A percentile compares a stretch with the other conserved stretches of the same genome.
Conservation (phyloP, 768 basidiomycete species). For the Lentinula boryana region DNA sequence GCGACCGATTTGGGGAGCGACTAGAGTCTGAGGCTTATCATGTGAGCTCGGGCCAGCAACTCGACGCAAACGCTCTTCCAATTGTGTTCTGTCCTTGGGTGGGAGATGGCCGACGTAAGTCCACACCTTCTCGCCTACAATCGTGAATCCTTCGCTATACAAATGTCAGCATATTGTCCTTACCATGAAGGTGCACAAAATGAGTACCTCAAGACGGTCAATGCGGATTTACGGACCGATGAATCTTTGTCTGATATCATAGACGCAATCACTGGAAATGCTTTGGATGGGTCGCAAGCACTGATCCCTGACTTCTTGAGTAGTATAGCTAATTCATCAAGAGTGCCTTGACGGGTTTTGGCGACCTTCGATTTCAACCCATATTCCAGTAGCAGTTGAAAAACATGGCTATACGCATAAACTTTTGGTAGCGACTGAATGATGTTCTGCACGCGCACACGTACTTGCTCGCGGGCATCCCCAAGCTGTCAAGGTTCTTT, state of each 20-base stretch:
- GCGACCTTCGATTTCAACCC: conserved; percentile 88
- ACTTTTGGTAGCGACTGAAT: conserved; percentile 83
- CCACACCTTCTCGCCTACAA: conserved; percentile 87
- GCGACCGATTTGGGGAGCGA: conserved; percentile 49
- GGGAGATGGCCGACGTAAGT: conserved; percentile 66
- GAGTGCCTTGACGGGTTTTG: conserved; percentile 81
- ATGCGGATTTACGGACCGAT: conserved; percentile 80
- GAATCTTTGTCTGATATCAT: conserved; percentile 90
- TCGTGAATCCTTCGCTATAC: conserved; percentile 69
- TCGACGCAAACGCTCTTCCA: conserved; percentile 84
- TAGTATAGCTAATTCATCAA: conserved; percentile 76
- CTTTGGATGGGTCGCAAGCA: conserved; percentile 75
- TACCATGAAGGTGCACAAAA: conserved; percentile 2
- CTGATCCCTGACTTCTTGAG: conserved; percentile 79
- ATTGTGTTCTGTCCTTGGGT: conserved; percentile 85
- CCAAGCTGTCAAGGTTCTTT: conserved; percentile 60
- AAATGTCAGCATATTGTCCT: conserved; percentile 9
- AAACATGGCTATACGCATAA: conserved; percentile 89
- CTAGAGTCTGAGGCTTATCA: conserved; percentile 33
- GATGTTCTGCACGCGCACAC: conserved; percentile 74
- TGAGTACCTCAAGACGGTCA: conserved; percentile 74
- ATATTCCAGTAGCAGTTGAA: conserved; percentile 81
- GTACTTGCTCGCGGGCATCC: conserved; percentile 81
- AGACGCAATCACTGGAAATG: conserved; percentile 69
- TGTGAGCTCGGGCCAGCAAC: conserved; percentile 61